Percentiles rank a stretch among this genome's conserved stretches.
phyloP scores from a whole-genome alignment of 169 alveolate species.

The Eimeria tenella region DNA sequence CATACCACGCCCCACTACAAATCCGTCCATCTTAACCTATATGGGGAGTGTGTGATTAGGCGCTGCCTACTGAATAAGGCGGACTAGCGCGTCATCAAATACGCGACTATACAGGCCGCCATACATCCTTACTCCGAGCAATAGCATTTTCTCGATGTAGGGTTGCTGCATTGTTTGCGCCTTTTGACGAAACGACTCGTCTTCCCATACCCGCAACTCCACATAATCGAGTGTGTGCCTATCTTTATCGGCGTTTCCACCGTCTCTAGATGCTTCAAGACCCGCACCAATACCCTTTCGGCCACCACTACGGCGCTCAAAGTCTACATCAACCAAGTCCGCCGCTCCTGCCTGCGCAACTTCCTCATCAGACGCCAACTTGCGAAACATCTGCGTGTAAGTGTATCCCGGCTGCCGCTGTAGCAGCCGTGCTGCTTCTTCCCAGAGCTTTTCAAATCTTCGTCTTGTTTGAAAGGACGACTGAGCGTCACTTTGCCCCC shows the following conservation, averaged over 20 bases:
- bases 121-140: slow-evolving; percentile 32
- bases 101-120: slow-evolving; percentile 56
- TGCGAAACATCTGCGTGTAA: slow-evolving; percentile 53
- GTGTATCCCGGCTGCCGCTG: slow-evolving; percentile 64
- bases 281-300: slow-evolving; percentile 60
- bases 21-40: too few relatives aligned
- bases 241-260: not conserved
- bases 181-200: slow-evolving; percentile 7
- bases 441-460: slow-evolving; percentile 33
- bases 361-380: slow-evolving; percentile 1
- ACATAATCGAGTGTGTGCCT: slow-evolving; percentile 36
- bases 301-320: not conserved
- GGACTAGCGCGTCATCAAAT: slow-evolving; percentile 57
- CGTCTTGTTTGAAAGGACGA: slow-evolving; percentile 8
- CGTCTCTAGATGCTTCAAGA: not conserved
- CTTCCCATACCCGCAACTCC: slow-evolving; percentile 68
- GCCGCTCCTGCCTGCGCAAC: not conserved
- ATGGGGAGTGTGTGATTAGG: too few relatives aligned
- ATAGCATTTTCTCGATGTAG: not conserved
- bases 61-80: slow-evolving; percentile 52
- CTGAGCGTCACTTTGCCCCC: not conserved
- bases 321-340: not conserved
- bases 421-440: slow-evolving; percentile 50
- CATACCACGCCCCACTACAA: too few relatives aligned
- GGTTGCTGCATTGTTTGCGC: slow-evolving; percentile 26